Conservation (phyloP, 768 basidiomycete species). For the Suillus bovinus region DNA sequence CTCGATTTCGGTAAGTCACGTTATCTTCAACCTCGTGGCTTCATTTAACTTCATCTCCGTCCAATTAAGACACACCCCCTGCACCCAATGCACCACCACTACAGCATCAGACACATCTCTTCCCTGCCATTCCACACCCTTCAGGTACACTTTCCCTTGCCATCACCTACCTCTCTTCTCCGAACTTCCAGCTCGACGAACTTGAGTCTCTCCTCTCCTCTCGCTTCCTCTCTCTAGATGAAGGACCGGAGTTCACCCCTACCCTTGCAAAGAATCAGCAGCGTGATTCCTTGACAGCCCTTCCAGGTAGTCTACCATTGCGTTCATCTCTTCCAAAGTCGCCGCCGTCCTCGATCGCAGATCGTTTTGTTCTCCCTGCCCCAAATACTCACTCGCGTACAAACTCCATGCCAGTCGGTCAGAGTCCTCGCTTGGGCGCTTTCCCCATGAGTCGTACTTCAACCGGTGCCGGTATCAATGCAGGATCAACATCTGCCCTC, state of each 20-base stretch:
- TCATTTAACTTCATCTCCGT: conserved; percentile 30
- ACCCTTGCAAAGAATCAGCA: conserved; percentile 68
- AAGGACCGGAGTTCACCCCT: conserved; percentile 67
- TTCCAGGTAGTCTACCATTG: conserved; percentile 40
- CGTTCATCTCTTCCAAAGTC: conserved; percentile 49
- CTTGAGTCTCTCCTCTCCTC: conserved; percentile 76
- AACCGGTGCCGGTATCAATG: conserved; percentile 29
- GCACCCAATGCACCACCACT: conserved; percentile 42
- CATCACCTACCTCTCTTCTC: conserved; percentile 62
- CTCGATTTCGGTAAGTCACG: conserved; percentile 42
- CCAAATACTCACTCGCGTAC: conserved; percentile 32
- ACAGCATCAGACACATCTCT: conserved; percentile 55
- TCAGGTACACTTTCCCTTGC: conserved; percentile 63
- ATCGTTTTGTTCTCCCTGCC: conserved; percentile 44
- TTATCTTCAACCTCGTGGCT: conserved; percentile 19
- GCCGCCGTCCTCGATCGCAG: conserved; percentile 44
- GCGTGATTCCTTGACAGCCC: conserved; percentile 51
- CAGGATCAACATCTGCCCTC: conserved; percentile 38
- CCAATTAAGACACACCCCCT: conserved; percentile 38
- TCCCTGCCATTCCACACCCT: conserved; percentile 70
- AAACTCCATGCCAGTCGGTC: conserved; percentile 38
- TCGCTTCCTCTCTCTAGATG: conserved; percentile 67
- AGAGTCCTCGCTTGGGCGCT: conserved; percentile 36
- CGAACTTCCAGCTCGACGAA: conserved; percentile 74
- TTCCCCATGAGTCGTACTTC: conserved; percentile 37